A percentile compares a stretch with the other conserved stretches of the same genome.
Conservation (phyloP, 2,329 filamentous ascomycete species). For the Sporothrix variecibatus region DNA sequence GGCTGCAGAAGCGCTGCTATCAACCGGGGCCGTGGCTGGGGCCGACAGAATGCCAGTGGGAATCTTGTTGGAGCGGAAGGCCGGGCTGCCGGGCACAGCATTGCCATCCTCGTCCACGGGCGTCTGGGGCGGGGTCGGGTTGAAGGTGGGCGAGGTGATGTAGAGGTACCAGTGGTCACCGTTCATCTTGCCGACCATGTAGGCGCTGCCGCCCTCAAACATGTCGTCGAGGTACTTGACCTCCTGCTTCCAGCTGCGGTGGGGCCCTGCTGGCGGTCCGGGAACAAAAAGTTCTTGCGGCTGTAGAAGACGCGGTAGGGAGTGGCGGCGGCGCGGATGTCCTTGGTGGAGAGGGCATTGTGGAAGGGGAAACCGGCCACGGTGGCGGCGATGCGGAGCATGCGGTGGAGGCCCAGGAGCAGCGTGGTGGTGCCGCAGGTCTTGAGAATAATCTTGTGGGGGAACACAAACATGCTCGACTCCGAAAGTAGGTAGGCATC, state of each 20-base stretch:
- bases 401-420: constrained; percentile 81
- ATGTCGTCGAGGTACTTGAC: constrained; percentile 89
- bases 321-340: constrained; percentile 74
- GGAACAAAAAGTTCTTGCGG: constrained; percentile 97
- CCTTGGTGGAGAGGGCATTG: constrained; percentile 64
- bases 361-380: constrained; percentile 87
- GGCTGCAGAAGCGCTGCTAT: constrained; percentile 6
- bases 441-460: constrained; percentile 99
- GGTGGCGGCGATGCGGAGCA: constrained; percentile 86
- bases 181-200: constrained; percentile 99
- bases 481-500: constrained; percentile 97
- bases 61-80: constrained; percentile 54
- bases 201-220: constrained; percentile 90
- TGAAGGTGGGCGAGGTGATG: constrained; percentile 81
- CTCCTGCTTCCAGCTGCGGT: constrained; percentile 97
- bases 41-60: constrained; percentile 48
- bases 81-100: constrained; percentile 35
- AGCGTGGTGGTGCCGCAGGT: constrained; percentile 97
- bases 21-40: constrained; percentile 39
- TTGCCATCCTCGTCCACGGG: constrained; percentile 55
- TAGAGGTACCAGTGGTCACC: constrained; percentile 99
- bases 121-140: constrained; percentile 79
- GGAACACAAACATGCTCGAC: constrained; percentile 99
- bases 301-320: constrained; percentile 98
- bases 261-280: constrained; percentile 88